Conservation (phyloP, 345 rosid genomes). For the Citrus hindsii region DNA sequence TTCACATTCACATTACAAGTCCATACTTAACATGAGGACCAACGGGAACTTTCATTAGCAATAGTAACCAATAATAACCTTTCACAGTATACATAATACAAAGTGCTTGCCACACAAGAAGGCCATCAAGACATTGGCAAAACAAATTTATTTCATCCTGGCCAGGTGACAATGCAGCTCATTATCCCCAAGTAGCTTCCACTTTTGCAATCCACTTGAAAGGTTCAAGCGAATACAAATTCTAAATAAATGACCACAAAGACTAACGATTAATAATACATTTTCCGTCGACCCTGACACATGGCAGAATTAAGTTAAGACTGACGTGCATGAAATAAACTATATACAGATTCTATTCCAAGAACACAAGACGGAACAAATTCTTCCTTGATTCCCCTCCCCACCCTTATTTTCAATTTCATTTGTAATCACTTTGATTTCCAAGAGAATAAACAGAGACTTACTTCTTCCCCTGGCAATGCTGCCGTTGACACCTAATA, state of each 20-base stretch:
- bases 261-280: conserved; percentile 6
- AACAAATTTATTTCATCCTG: conserved; percentile 6
- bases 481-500: background rate
- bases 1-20: too few species aligned
- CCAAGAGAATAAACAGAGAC: background rate
- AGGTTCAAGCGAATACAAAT: background rate
- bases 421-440: background rate
- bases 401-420: background rate
- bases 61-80: too few species aligned
- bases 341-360: conserved; percentile 7
- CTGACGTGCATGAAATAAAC: background rate
- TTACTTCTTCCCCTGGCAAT: background rate
- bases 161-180: background rate
- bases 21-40: too few species aligned
- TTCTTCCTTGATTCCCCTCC: conserved; percentile 1
- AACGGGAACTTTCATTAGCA: too few species aligned
- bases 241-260: background rate
- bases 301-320: background rate
- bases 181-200: background rate
- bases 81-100: too few species aligned
- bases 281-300: background rate
- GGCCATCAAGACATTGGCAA: background rate
- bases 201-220: conserved; percentile 10
- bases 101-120: too few species aligned
- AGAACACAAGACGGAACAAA: background rate